These are phyloP conservation scores for Termitomyces sp. DNA, from an alignment of 1,284 basidiomycete species.

Conservation along the genomic window DNA sequence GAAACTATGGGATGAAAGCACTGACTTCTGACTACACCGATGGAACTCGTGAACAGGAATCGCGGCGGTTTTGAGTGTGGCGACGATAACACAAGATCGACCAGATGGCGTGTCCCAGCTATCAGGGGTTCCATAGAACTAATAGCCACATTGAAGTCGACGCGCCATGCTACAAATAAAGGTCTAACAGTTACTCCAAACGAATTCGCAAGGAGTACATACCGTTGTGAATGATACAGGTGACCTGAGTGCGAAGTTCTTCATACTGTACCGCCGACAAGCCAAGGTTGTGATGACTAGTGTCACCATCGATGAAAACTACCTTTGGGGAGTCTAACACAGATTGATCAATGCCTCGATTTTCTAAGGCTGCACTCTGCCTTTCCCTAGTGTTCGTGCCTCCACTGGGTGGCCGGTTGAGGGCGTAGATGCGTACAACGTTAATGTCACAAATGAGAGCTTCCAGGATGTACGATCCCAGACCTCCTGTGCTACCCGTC, in stretches of 20 bases:
- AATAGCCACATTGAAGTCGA: not conserved
- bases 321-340: not conserved
- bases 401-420: not conserved
- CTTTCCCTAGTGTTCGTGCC: not conserved
- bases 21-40: not conserved
- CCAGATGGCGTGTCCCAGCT: not conserved
- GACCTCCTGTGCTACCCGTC: not conserved
- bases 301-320: not conserved
- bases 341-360: not conserved
- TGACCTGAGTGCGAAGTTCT: not conserved
- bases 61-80: not conserved
- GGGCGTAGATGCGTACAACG: not conserved
- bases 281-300: not conserved
- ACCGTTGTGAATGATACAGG: not conserved
- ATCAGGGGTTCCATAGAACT: not conserved
- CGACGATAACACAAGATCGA: not conserved
- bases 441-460: not conserved
- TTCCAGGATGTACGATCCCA: not conserved
- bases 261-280: not conserved
- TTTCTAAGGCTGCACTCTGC: not conserved
- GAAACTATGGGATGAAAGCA: not conserved
- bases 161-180: not conserved
- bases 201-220: not conserved
- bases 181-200: not conserved
- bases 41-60: not conserved